These are phyloP conservation scores for Naganishia cerealis DNA, from an alignment of 1,284 basidiomycete species.

Conservation along the genomic window DNA sequence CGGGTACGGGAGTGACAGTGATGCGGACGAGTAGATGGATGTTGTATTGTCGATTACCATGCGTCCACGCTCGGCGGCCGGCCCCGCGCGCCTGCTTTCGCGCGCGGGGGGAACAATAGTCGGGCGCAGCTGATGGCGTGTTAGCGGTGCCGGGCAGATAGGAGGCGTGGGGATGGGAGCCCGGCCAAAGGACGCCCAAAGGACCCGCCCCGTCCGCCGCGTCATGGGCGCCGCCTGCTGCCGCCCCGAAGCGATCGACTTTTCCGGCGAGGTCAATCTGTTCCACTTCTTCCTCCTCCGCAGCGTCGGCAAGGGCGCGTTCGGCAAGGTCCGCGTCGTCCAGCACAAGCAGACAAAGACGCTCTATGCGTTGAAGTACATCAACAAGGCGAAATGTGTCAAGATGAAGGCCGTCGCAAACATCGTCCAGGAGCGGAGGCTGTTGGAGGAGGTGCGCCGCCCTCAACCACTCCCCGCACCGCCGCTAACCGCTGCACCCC, in stretches of 20 bases:
- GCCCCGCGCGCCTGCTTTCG: too few relatives aligned
- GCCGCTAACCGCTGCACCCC: background rate
- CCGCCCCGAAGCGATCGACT: conserved; percentile 81
- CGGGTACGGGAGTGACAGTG: conserved; percentile 67
- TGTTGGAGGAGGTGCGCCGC: conserved; percentile 95
- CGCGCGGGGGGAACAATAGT: too few relatives aligned
- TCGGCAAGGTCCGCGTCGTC: conserved; percentile 97
- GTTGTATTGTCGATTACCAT: too few relatives aligned
- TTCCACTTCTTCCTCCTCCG: conserved; percentile 94
- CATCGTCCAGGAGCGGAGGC: conserved; percentile 87
- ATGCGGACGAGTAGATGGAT: conserved; percentile 28
- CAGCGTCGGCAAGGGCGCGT: conserved; percentile 95
- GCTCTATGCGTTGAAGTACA: conserved; percentile 96
- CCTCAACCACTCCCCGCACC: too few relatives aligned
- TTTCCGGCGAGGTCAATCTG: conserved; percentile 93
- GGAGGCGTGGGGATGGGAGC: too few relatives aligned
- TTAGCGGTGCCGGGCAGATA: too few relatives aligned
- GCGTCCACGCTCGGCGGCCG: too few relatives aligned
- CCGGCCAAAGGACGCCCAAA: too few relatives aligned
- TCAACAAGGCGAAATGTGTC: conserved; percentile 96
- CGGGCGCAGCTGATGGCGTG: too few relatives aligned
- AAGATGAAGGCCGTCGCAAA: conserved; percentile 98
- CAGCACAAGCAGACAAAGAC: conserved; percentile 96
- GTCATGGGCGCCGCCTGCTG: conserved; percentile 79
- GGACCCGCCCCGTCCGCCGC: too few relatives aligned